Conservation (phyloP, 345 rosid genomes). For the Eucalyptus cloeziana region DNA sequence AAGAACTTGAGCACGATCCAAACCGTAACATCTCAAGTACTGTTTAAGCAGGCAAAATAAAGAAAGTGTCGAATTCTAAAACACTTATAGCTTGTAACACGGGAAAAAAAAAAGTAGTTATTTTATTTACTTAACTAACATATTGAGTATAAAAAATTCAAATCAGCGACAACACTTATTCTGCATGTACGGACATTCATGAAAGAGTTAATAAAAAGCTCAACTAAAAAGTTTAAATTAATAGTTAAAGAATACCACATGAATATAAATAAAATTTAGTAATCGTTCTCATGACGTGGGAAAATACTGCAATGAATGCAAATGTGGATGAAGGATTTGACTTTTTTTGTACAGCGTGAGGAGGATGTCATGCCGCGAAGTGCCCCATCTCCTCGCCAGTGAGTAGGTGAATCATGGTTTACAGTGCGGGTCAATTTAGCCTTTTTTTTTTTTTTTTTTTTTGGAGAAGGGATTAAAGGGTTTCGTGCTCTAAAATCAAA, state of each 20-base stretch:
- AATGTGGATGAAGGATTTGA: no score
- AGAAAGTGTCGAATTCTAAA: not conserved
- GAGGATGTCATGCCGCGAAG: not conserved
- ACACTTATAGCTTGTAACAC: not conserved
- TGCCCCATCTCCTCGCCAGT: not conserved
- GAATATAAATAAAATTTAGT: no score
- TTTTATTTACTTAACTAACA: not conserved
- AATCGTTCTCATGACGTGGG: not conserved
- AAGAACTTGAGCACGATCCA: not conserved
- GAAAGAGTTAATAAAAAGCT: not conserved
- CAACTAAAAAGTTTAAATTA: no score
- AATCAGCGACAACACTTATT: not conserved
- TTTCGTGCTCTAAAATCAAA: not conserved
- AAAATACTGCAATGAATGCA: not conserved
- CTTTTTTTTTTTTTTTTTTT: accelerated
- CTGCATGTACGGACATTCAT: not conserved
- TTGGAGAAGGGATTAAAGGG: not conserved
- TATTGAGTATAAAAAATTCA: not conserved
- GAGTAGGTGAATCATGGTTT: not conserved
- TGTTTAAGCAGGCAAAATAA: not conserved
- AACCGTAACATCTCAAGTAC: not conserved
- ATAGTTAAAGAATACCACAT: accelerated
- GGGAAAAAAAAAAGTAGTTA: not conserved
- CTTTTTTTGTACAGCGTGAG: no score
- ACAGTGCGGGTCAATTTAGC: not conserved